Percentiles rank a stretch among this genome's conserved stretches.
Conservation (phyloP, 2,329 filamentous ascomycete genomes). For the Exophiala aquamarina region DNA sequence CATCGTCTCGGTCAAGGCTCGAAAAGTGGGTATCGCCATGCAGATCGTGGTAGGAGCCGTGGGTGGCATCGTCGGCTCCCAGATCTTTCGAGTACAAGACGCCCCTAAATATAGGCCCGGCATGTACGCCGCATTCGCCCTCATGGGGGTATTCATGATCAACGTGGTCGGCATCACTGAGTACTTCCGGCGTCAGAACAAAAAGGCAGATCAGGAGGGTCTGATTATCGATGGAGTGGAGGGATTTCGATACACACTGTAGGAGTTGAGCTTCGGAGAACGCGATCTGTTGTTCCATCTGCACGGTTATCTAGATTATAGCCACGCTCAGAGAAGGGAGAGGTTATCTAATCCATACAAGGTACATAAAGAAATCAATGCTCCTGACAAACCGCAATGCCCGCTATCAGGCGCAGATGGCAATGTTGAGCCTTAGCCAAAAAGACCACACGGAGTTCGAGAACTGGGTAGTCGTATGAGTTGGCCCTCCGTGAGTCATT, state of each 20-base stretch:
- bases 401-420: background rate
- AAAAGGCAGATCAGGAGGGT: constrained; percentile 1
- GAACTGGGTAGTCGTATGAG: too few relatives aligned
- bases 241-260: constrained; percentile 16
- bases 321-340: too few relatives aligned
- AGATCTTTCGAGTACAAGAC: constrained; percentile 25
- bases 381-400: too few relatives aligned
- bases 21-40: constrained; percentile 32
- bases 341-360: too few relatives aligned
- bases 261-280: background rate
- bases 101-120: constrained; percentile 24
- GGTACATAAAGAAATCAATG: too few relatives aligned
- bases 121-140: constrained; percentile 10
- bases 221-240: constrained; percentile 1
- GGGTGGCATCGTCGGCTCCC: constrained; percentile 24
- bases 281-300: too few relatives aligned
- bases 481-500: background rate
- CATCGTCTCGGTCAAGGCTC: constrained; percentile 47
- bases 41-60: constrained; percentile 41
- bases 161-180: constrained; percentile 3
- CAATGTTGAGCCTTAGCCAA: background rate
- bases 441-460: background rate
- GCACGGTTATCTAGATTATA: too few relatives aligned
- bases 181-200: constrained; percentile 35
- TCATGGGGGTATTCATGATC: constrained; percentile 7